Percentiles rank a stretch among this genome's conserved stretches.
Conservation (phyloP, 768 basidiomycete genomes). For the Termitomyces sp. region DNA sequence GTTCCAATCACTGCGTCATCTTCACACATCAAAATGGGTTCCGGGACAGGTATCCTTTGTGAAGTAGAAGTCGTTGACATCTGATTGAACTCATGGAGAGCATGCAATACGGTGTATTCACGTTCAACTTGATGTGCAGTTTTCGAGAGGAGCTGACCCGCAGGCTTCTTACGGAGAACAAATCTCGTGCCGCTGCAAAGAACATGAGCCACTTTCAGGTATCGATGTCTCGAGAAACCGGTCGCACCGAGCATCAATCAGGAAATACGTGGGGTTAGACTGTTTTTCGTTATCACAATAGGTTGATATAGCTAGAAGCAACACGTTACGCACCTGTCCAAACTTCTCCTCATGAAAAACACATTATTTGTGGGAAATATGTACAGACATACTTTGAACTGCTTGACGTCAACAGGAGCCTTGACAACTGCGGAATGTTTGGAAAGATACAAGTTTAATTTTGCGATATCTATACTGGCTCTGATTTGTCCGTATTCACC, state of each 20-base stretch:
- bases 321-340: constrained; percentile 61
- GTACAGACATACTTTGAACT: constrained; percentile 72
- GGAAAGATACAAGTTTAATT: constrained; percentile 62
- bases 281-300: constrained; percentile 22
- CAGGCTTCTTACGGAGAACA: constrained; percentile 91
- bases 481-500: constrained; percentile 74
- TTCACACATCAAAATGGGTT: constrained; percentile 78
- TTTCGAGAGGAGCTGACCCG: constrained; percentile 76
- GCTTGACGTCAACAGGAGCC: constrained; percentile 73
- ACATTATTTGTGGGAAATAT: not conserved
- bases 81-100: constrained; percentile 72
- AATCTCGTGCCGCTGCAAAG: constrained; percentile 47
- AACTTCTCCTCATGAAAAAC: constrained; percentile 41
- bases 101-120: constrained; percentile 77
- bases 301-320: not conserved
- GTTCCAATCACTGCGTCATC: constrained; percentile 77
- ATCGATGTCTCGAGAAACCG: not conserved
- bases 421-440: constrained; percentile 47
- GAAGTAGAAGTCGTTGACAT: constrained; percentile 41
- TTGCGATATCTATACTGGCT: constrained; percentile 58
- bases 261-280: constrained; percentile 96
- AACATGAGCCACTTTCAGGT: not conserved
- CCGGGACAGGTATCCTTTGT: constrained; percentile 74
- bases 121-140: constrained; percentile 96
- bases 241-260: constrained; percentile 69